Base-by-base conservation (phyloP, 352 stramenopile species). In the Hyaloperonospora arabidopsidis region DNA sequence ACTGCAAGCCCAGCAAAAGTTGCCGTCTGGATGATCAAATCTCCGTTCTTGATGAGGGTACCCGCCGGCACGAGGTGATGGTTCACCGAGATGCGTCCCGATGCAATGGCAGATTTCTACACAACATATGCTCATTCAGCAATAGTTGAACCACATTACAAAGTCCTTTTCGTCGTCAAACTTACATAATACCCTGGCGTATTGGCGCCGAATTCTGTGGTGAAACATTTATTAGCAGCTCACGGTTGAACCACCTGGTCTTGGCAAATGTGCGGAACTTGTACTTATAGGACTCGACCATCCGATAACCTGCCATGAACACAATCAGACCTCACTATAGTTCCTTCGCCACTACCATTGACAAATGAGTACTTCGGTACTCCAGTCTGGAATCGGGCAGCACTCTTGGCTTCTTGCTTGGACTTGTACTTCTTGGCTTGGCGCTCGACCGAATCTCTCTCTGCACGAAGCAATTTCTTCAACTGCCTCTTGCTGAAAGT, bases 181-280 rank as follows among this genome's bases (percentile, higher is more conserved):
- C 73, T 65, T 17, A 90, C 84, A 22, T 95, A 95, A 59, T 95
- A 95, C n/a, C 89, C 76, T 10, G 79, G 81, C 15, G 81, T 81
- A 54, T 93, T 84, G 35, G 84, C 79, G 29, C 83, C 83, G 61
- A 95, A 95, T 55, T 95, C 84, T 19, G 74, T 72, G 12, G 72
- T 76, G 60, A 96, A 98, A 49, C 98, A 82, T 61, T 96, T n/a
- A n/a, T 84, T 18, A 97, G 56, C 47, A 98, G 66, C 53, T 89
- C 73, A n/a, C 81, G 76, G 2, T 76, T 73, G 47, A 97, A 79
- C 96, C 96, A 99, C 36, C 96, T 83, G 65, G 85, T 68, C 59
- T 99, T 99, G 49, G 95, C 93, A 68, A 93, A 91, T 25, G 93
- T 98, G 32, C 84, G 73, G 70, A 97, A 98, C 55, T 96, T 90